Percentiles rank a stretch among this genome's conserved stretches.
These are phyloP conservation scores for Linaria vulgaris DNA, from an alignment of 257 asterid genomes.

Conservation along the genomic window DNA sequence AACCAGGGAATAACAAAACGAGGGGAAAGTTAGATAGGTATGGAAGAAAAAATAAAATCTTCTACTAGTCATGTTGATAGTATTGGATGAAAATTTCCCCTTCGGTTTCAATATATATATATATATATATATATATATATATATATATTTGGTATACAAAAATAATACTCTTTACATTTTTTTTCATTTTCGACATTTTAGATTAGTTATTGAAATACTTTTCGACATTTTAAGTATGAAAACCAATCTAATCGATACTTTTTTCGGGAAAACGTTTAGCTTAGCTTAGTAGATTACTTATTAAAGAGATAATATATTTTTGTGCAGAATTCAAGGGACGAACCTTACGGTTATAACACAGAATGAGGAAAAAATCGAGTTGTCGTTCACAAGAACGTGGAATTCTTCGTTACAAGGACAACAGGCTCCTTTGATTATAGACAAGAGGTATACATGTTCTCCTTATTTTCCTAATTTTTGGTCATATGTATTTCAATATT, in stretches of 20 bases:
- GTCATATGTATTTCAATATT: background rate
- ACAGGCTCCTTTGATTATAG: constrained; percentile 42
- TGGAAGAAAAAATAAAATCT: no score
- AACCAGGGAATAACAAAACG: constrained; percentile 44
- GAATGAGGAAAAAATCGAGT: constrained; percentile 52
- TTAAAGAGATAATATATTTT: background rate
- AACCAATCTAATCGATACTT: no score
- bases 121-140: no score
- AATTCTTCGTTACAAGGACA: constrained; percentile 34
- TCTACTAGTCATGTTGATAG: no score
- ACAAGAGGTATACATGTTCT: constrained; percentile 49
- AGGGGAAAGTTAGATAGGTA: constrained; percentile 52
- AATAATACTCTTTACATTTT: no score
- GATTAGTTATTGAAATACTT: no score
- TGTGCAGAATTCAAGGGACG: constrained; percentile 41
- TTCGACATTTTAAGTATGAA: no score
- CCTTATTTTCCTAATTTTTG: background rate
- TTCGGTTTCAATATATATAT: no score
- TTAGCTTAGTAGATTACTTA: background rate
- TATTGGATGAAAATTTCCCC: no score
- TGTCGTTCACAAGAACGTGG: constrained; percentile 57
- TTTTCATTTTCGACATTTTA: no score
- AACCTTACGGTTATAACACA: constrained; percentile 39
- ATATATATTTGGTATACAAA: no score
- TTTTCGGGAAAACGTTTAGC: no score